Percentiles rank a stretch among this genome's conserved stretches.
Evolutionary conservation across 805 yeast genomes (phyloP).

Genomic region (Saccharomycopsis sp.): DNA sequence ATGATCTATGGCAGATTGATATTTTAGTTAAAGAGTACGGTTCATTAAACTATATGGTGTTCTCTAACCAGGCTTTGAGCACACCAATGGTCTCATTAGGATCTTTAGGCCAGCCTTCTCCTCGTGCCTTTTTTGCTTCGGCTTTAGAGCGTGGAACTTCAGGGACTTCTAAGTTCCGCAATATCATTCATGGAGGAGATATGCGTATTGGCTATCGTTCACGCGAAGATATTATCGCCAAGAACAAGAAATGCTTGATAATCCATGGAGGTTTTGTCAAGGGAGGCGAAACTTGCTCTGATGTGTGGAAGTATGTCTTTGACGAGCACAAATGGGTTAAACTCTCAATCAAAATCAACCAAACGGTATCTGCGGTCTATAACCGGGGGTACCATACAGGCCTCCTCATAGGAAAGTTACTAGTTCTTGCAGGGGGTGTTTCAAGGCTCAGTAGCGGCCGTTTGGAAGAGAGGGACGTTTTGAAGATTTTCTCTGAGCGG

Average conservation of each 20-base stretch:
- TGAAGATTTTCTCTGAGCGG: not conserved
- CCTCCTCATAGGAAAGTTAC: not conserved
- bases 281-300: not conserved
- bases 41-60: constrained; percentile 3
- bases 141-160: constrained; percentile 1
- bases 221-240: not conserved
- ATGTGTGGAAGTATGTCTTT: not conserved
- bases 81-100: not conserved
- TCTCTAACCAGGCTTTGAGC: constrained; percentile 6
- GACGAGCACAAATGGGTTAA: not conserved
- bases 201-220: not conserved
- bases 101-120: constrained; percentile 3
- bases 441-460: not conserved
- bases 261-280: not conserved
- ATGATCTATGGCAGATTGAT: constrained; percentile 17
- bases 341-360: not conserved
- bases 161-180: not conserved
- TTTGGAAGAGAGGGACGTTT: not conserved
- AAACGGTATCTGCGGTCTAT: not conserved
- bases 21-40: constrained; percentile 8
- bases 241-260: constrained; percentile 2
- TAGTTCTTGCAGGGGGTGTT: not conserved
- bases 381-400: not conserved
- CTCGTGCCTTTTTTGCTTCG: constrained; percentile 13
- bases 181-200: not conserved